A percentile compares a stretch with the other conserved stretches of the same genome.
phyloP scores from a whole-genome alignment of 495 filamentous ascomycete genomes.

The Penicillium lividum region DNA sequence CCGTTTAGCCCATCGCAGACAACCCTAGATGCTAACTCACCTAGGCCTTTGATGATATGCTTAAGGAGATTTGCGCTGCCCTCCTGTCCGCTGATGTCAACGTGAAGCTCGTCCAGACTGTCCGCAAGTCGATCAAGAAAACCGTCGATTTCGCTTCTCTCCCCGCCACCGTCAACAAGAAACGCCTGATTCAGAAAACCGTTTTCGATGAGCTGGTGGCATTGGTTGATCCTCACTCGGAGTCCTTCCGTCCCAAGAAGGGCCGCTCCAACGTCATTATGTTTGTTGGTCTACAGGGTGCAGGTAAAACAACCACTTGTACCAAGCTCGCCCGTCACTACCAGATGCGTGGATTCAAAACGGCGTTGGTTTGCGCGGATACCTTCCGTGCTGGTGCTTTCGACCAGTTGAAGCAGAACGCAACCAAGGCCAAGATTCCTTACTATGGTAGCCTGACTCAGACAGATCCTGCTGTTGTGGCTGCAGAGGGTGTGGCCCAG shows the following conservation, averaged over 20 bases:
- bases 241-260: constrained; percentile 96
- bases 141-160: constrained; percentile 93
- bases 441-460: constrained; percentile 97
- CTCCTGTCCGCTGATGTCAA: constrained; percentile 96
- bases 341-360: constrained; percentile 89
- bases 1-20: background rate
- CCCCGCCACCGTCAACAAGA: constrained; percentile 89
- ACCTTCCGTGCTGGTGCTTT: constrained; percentile 98
- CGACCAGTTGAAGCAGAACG: constrained; percentile 98
- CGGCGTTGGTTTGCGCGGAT: constrained; percentile 94
- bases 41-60: constrained; percentile 95
- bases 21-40: constrained; percentile 10
- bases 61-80: constrained; percentile 94
- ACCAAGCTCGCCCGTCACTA: constrained; percentile 97
- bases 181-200: constrained; percentile 94
- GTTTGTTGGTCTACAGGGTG: constrained; percentile 97
- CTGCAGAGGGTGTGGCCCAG: constrained; percentile 91
- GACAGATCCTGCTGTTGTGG: constrained; percentile 91
- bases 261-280: constrained; percentile 96
- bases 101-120: constrained; percentile 84
- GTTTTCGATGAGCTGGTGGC: constrained; percentile 97
- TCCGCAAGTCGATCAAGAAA: constrained; percentile 89
- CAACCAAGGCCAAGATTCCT: constrained; percentile 97
- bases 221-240: constrained; percentile 93
- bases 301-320: constrained; percentile 97